Conservation (phyloP, 2,329 filamentous ascomycete genomes). For the Aspergillus jensenii region DNA sequence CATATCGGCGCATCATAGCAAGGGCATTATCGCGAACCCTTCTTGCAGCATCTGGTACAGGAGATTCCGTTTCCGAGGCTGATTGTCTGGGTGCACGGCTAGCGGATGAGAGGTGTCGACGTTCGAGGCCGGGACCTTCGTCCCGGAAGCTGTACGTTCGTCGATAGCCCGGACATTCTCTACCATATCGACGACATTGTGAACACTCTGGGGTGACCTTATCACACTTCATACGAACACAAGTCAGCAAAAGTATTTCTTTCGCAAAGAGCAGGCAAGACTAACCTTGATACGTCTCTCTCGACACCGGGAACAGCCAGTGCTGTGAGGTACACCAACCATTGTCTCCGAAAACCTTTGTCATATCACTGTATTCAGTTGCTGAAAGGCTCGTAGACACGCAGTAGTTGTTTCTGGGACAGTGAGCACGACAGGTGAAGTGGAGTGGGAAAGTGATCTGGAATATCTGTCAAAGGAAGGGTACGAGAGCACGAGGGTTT, state of each 20-base stretch:
- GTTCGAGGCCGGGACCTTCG: slow-evolving; percentile 36
- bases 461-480: background rate
- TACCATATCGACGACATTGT: slow-evolving; percentile 38
- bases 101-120: slow-evolving; percentile 22
- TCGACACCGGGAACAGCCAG: slow-evolving; percentile 42
- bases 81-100: background rate
- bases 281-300: slow-evolving; percentile 40
- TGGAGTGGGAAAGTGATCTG: background rate
- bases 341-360: slow-evolving; percentile 22
- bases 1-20: slow-evolving; percentile 23
- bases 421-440: background rate
- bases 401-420: background rate
- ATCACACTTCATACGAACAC: slow-evolving; percentile 40
- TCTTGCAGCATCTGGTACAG: slow-evolving; percentile 12
- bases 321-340: slow-evolving; percentile 45
- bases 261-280: background rate
- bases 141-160: slow-evolving; percentile 39
- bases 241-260: background rate
- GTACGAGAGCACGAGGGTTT: background rate
- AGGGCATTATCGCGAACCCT: slow-evolving; percentile 26
- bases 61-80: background rate
- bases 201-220: slow-evolving; percentile 42
- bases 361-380: background rate
- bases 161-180: slow-evolving; percentile 36
- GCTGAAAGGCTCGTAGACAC: background rate